Evolutionary conservation across 75 land plant species (phyloP), one percentile per base, ranked within the genome.

Genomic region (Sequoia sempervirens): DNA sequence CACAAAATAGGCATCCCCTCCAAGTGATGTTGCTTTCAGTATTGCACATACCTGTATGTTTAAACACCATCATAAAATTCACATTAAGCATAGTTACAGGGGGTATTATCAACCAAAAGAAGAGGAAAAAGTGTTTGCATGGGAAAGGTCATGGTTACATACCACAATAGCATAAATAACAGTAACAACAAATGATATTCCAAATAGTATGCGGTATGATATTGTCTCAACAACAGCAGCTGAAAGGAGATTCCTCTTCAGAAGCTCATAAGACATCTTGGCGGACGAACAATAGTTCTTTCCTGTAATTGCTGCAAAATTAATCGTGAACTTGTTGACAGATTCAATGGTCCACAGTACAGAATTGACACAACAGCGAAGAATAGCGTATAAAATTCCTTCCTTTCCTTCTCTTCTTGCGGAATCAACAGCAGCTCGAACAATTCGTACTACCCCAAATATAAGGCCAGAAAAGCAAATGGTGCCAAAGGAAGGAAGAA

Each of bases 401-500:
- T 83, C 81, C 52, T 73, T 78, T 40, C 89, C 89, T 82, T 90
- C 90, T 79, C 87, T 81, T 80, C 92, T 89, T 81, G 94, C 96
- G 83, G 83, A 87, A 83, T 97, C 98, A 66, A 98, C 87, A 80
- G 85, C 86, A 75, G 92, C 83, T 69, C 97, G 91, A 11, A 96
- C 85, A 54, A 93, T 40, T 36, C 99, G 95, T 8, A 94, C 91
- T 30, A 84, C 84, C 74, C 84, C 88, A 38, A 94, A 86, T 9
- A 98, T 83, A 36, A 98, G 81, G 72, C 98, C 99, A 56, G 99
- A 92, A 28, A 98, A 91, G 85, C 98, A 94, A 50, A 96, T 83
- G 36, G 99, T 96, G 80, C 99, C 99, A 89, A 95, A 92, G 14
- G 99, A 98, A 45, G 98, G 96, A 30, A 98, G 96, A 90, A 96